Evolutionary conservation across 345 rosid genomes (phyloP).

Genomic region (Gossypium herbaceum): DNA sequence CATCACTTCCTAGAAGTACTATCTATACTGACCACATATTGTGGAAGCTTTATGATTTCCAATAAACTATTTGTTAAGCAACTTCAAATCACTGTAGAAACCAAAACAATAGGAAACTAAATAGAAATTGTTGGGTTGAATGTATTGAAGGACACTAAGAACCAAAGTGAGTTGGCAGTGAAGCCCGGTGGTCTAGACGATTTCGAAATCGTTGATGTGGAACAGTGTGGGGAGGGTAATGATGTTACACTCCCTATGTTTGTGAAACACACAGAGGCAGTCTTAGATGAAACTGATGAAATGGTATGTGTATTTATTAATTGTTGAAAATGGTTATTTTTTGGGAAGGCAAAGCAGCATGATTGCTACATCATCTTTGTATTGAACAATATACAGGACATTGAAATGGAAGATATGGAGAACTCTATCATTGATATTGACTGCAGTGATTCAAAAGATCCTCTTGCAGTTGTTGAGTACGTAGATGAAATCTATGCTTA

Average conservation of each 20-base stretch:
- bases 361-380: background rate
- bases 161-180: background rate
- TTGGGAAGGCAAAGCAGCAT: background rate
- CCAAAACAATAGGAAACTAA: background rate
- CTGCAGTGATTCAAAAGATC: background rate
- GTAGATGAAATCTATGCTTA: conserved; percentile 9
- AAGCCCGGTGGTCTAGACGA: background rate
- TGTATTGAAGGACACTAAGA: background rate
- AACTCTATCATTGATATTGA: conserved; percentile 2
- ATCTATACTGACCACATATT: background rate
- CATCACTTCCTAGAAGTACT: conserved; percentile 3
- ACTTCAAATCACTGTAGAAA: background rate
- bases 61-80: background rate
- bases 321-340: background rate
- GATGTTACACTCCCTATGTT: background rate
- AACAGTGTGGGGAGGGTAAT: background rate
- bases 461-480: conserved; percentile 10
- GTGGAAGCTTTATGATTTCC: conserved; percentile 6
- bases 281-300: background rate
- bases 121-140: background rate
- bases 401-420: conserved; percentile 10
- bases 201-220: background rate
- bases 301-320: background rate
- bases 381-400: background rate
- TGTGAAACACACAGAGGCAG: conserved; percentile 2